These are phyloP conservation scores for Chalaropsis ovoidea DNA, from an alignment of 2,329 filamentous ascomycete species.

Conservation along the genomic window DNA sequence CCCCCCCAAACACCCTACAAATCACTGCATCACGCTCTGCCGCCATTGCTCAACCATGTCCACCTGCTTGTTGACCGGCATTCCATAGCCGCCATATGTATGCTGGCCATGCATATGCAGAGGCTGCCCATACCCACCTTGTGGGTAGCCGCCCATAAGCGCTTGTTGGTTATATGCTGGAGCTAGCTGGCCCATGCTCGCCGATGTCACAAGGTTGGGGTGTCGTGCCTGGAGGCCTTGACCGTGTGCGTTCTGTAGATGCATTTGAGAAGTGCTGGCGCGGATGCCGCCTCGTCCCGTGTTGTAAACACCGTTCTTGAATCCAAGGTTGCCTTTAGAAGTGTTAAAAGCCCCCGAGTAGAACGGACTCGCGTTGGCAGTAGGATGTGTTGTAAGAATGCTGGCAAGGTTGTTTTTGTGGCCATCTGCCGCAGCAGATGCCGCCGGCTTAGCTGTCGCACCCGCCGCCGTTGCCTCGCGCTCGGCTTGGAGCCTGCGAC, in stretches of 20 bases:
- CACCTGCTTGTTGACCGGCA: constrained; percentile 22
- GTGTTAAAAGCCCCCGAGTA: constrained; percentile 29
- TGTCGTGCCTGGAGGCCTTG: constrained; percentile 23
- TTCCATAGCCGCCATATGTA: constrained; percentile 21
- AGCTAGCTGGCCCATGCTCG: constrained; percentile 19
- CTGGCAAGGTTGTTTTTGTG: constrained; percentile 49
- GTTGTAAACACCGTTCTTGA: constrained; percentile 45
- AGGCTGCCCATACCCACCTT: constrained; percentile 25
- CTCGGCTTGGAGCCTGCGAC: constrained; percentile 61
- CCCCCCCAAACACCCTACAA: no score
- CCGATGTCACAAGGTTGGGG: constrained; percentile 30
- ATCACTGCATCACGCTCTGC: constrained; percentile 32
- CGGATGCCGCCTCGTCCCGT: constrained; percentile 38
- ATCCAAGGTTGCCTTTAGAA: constrained; percentile 36
- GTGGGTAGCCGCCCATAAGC: not conserved
- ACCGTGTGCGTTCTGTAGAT: constrained; percentile 4
- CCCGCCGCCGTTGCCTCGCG: constrained; percentile 47
- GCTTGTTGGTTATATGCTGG: not conserved
- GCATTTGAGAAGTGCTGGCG: constrained; percentile 17
- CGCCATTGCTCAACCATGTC: constrained; percentile 38
- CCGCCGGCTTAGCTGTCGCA: constrained; percentile 40
- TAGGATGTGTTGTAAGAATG: constrained; percentile 41
- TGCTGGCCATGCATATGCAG: constrained; percentile 22
- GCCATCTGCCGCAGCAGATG: constrained; percentile 22
- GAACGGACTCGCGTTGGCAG: constrained; percentile 29